These are phyloP conservation scores for Sideroxylon spinosum DNA, from an alignment of 179 eudicot genomes.

Conservation along the genomic window DNA sequence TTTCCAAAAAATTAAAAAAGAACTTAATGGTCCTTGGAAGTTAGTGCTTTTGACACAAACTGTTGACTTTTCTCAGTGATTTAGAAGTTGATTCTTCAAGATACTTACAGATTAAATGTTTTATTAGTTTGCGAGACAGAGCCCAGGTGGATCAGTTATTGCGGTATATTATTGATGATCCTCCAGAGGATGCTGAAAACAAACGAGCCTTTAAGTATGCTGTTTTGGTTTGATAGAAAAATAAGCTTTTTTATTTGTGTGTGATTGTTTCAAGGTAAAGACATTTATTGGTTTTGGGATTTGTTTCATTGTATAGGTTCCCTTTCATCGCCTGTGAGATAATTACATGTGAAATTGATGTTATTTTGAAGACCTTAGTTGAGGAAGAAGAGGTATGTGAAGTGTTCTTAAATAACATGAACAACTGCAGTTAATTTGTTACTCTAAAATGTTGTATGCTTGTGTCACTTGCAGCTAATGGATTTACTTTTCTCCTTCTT, in stretches of 20 bases:
- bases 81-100: slow-evolving; percentile 9
- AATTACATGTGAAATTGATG: slow-evolving; percentile 98
- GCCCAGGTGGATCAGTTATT: slow-evolving; percentile 89
- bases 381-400: slow-evolving; percentile 84
- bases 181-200: slow-evolving; percentile 89
- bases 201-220: slow-evolving; percentile 81
- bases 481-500: slow-evolving; percentile 83
- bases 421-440: not conserved
- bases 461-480: slow-evolving; percentile 65
- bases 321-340: slow-evolving; percentile 91
- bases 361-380: slow-evolving; percentile 86
- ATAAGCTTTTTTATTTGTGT: not conserved
- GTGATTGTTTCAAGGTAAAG: slow-evolving; percentile 1
- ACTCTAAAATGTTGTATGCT: slow-evolving; percentile 16
- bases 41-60: not conserved
- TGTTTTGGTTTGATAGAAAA: not conserved
- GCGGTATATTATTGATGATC: slow-evolving; percentile 76
- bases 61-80: not conserved
- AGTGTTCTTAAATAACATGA: not conserved
- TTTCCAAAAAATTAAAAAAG: too few relatives aligned
- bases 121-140: slow-evolving; percentile 82
- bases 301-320: slow-evolving; percentile 46
- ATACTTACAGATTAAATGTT: slow-evolving; percentile 11
- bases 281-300: not conserved
- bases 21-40: not conserved